Evolutionary conservation across 2,329 filamentous ascomycete species (phyloP), one percentile per base, ranked within the genome.

Genomic region (Lasiodiplodia sp.): DNA sequence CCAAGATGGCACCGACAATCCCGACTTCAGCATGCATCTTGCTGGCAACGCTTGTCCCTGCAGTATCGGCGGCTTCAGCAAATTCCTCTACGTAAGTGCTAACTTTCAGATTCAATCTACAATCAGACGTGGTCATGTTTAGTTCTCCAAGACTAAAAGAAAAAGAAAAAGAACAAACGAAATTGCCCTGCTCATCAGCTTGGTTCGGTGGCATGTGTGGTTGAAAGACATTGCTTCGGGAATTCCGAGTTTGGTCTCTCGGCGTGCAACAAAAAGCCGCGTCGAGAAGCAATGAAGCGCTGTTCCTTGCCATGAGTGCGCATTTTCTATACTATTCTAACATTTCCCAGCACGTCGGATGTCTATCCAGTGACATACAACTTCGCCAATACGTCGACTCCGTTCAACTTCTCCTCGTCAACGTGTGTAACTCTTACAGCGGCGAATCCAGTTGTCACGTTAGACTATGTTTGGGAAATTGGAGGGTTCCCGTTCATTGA

Each of bases 401-500:
- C 34, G 1, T 55, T 18, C 6, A 55, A 66, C 34, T 66, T 44
- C 37, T 44, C 63, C 31, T 66, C 49, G 2, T 67, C 66, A 8
- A 40, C 56, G 8, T 51, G 40, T n/a, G 14, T 62, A 4, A 60
- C 66, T 18, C 44, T 67, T 23, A 62, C 55, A 16, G 47, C 44
- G 3, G 47, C 55, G 3, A 62, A 44, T 10, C 58, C 67, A 31
- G 21, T 51, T 8, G 67, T 60, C 8, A 78, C 76, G 0, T 56
- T 79, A 0, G 76, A 79, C 58, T 79, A 80, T 67, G 75, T 76
- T 10, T 71, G 68, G 10, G 78, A 81, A 63, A 71, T 76, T 8
- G 78, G 74, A 55, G 79, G 78, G 2, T 75, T 75, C 57, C 78
- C 79, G 4, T 74, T 77, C 53, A 76, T 81, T 60, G 72, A 76